Evolutionary conservation across 2,329 filamentous ascomycete species (phyloP).

Genomic region (Colletotrichum sansevieriae): DNA sequence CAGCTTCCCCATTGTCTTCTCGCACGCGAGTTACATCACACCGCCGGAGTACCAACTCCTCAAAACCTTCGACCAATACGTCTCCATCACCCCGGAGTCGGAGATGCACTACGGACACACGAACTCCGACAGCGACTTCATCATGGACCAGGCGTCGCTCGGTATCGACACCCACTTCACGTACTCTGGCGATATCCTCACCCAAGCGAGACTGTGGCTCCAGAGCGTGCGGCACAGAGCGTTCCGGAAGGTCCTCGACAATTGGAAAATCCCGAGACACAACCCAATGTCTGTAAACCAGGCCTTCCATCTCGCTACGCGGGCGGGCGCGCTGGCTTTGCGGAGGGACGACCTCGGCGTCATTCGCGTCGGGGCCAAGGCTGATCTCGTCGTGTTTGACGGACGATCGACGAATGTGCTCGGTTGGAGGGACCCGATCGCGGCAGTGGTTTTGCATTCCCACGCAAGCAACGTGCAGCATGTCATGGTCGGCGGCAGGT

Average conservation of each 20-base stretch:
- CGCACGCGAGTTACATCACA: too few species aligned
- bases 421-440: slow-evolving; percentile 67
- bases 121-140: too few species aligned
- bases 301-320: slow-evolving; percentile 68
- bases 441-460: slow-evolving; percentile 67
- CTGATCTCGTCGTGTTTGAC: slow-evolving; percentile 66
- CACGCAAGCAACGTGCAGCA: slow-evolving; percentile 64
- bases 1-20: too few species aligned
- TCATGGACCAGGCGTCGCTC: slow-evolving; percentile 61
- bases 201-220: slow-evolving; percentile 66
- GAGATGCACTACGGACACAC: too few species aligned
- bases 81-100: too few species aligned
- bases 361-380: slow-evolving; percentile 57
- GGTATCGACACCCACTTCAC: slow-evolving; percentile 68
- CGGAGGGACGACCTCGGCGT: slow-evolving; percentile 64
- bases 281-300: slow-evolving; percentile 67
- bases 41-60: too few species aligned
- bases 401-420: slow-evolving; percentile 61
- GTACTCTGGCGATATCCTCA: slow-evolving; percentile 62
- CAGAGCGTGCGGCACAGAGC: slow-evolving; percentile 56
- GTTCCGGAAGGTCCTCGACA: slow-evolving; percentile 53
- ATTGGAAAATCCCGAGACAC: slow-evolving; percentile 57
- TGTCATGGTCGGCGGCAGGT: slow-evolving; percentile 63
- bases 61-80: too few species aligned
- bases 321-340: slow-evolving; percentile 64